phyloP scores from a whole-genome alignment of 192 early-diverging fungal species.

The Phlyctochytrium planicorne region DNA sequence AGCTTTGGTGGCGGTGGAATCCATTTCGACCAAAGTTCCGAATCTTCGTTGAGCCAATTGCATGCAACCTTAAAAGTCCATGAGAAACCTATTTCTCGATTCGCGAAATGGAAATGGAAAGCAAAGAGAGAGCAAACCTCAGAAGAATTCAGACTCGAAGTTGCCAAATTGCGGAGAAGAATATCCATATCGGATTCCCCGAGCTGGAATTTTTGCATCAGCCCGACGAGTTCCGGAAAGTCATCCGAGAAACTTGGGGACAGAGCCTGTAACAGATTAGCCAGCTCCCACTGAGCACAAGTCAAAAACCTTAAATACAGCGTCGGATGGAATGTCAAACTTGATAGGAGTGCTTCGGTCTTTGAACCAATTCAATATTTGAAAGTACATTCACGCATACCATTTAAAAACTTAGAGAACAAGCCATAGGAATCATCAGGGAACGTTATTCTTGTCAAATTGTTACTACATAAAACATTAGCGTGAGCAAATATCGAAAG shows the following conservation, averaged over 20 bases:
- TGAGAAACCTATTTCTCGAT: too few species aligned
- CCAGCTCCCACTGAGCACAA: too few species aligned
- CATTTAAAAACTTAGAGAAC: not conserved
- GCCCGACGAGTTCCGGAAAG: not conserved
- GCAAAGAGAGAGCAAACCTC: not conserved
- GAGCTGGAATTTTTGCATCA: not conserved
- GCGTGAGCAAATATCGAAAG: too few species aligned
- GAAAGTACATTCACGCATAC: not conserved
- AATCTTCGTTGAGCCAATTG: not conserved
- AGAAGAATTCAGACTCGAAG: not conserved
- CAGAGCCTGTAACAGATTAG: too few species aligned
- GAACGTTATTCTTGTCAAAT: not conserved
- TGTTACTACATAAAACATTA: too few species aligned
- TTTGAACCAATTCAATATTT: too few species aligned
- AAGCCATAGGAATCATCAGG: not conserved
- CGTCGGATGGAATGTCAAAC: not conserved
- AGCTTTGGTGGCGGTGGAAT: not conserved
- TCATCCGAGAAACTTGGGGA: not conserved
- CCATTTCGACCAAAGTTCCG: not conserved
- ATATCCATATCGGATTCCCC: not conserved
- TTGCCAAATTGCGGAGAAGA: not conserved
- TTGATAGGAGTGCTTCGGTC: too few species aligned
- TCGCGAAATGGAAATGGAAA: not conserved
- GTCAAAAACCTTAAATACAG: not conserved
- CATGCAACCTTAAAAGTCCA: not conserved